These are phyloP conservation scores for Rhynchospora tenuis DNA, from an alignment of 176 grass and related monocot species.

Conservation along the genomic window DNA sequence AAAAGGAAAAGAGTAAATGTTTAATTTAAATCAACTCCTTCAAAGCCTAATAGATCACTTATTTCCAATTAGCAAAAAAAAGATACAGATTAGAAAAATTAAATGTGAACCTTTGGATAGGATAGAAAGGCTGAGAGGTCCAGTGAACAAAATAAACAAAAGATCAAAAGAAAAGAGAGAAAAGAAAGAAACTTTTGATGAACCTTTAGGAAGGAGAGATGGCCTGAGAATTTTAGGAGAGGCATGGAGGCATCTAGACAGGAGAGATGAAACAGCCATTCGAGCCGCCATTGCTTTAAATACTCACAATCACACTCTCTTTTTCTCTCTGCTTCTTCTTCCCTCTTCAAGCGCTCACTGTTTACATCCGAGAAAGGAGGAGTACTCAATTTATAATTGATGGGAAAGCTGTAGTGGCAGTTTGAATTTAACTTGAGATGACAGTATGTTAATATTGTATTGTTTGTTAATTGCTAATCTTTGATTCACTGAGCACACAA, in stretches of 20 bases:
- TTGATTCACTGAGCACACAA: not conserved
- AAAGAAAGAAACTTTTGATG: not conserved
- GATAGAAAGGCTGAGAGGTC: conserved; percentile 20
- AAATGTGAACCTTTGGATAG: conserved; percentile 27
- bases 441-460: not conserved
- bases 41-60: not conserved
- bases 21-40: not conserved
- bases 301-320: not conserved
- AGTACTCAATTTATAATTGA: not conserved
- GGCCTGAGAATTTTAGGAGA: conserved; percentile 24
- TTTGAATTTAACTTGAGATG: not conserved
- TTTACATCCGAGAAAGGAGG: not conserved
- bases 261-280: conserved; percentile 48
- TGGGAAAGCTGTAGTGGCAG: not conserved
- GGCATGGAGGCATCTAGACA: conserved; percentile 28
- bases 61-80: not conserved
- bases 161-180: not conserved
- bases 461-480: not conserved
- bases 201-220: conserved; percentile 38
- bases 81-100: not conserved
- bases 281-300: conserved; percentile 43
- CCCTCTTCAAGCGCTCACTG: not conserved
- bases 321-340: not conserved
- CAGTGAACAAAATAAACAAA: not conserved
- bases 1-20: not conserved